Conservation (phyloP, 495 filamentous ascomycete species). For the Podospora bellae-mahoneyi region DNA sequence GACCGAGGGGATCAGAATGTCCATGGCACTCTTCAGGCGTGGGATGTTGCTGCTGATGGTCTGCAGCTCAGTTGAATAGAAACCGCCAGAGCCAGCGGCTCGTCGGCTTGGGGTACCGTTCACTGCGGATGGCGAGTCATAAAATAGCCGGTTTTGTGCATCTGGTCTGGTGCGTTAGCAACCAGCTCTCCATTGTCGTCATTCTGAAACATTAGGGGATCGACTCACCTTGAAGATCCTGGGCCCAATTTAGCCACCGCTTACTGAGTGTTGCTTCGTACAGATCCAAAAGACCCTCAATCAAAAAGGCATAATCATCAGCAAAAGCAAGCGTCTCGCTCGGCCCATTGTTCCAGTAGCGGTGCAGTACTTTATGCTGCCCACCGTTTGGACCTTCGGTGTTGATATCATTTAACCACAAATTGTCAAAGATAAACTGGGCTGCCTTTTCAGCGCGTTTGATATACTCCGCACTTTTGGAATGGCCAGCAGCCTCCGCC, state of each 20-base stretch:
- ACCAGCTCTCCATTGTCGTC: background rate
- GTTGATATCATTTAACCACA: constrained; percentile 60
- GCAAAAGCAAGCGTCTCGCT: constrained; percentile 77
- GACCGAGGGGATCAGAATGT: constrained; percentile 80
- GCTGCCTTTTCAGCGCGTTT: constrained; percentile 66
- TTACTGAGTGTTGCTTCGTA: constrained; percentile 86
- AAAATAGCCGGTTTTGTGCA: constrained; percentile 66
- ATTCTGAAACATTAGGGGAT: constrained; percentile 64
- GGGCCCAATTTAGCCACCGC: constrained; percentile 75
- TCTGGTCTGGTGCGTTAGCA: constrained; percentile 35
- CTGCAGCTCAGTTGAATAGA: constrained; percentile 75
- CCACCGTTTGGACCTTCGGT: background rate
- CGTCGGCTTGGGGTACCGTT: constrained; percentile 35
- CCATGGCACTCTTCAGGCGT: constrained; percentile 89
- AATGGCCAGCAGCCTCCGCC: constrained; percentile 57
- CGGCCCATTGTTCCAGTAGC: constrained; percentile 70
- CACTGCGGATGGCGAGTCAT: constrained; percentile 43
- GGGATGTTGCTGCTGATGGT: constrained; percentile 71
- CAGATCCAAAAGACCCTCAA: constrained; percentile 77
- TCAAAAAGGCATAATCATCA: constrained; percentile 92
- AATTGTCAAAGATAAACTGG: constrained; percentile 70
- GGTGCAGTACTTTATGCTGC: constrained; percentile 48
- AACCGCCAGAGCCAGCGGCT: constrained; percentile 57
- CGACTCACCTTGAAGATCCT: constrained; percentile 68
- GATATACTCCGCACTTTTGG: constrained; percentile 53